Conservation (phyloP, 2,329 filamentous ascomycete genomes). For the Tolypocladium cylindrosporum region DNA sequence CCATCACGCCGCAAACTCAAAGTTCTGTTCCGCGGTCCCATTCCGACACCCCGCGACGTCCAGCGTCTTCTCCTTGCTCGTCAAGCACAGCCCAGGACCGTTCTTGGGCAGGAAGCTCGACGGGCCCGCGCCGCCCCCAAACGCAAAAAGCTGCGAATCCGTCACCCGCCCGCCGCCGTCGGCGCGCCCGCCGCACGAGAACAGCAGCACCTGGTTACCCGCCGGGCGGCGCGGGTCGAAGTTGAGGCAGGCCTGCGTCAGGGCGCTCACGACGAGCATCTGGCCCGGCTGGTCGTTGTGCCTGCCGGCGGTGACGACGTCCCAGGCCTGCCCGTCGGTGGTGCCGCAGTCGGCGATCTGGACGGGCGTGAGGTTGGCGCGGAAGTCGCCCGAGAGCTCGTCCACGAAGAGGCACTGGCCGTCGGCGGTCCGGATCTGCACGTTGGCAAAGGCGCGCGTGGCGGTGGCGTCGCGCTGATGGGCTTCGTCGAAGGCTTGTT, state of each 20-base stretch:
- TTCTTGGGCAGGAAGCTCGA: constrained; percentile 36
- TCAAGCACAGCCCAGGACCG: constrained; percentile 34
- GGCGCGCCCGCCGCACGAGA: constrained; percentile 48
- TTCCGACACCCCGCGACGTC: not conserved
- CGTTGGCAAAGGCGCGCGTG: constrained; percentile 31
- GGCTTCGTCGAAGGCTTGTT: constrained; percentile 32
- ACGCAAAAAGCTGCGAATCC: constrained; percentile 41
- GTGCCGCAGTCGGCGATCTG: constrained; percentile 32
- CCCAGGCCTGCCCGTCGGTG: constrained; percentile 34
- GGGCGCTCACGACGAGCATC: constrained; percentile 43
- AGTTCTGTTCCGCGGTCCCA: not conserved
- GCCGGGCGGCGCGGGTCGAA: constrained; percentile 27
- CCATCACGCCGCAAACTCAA: not conserved
- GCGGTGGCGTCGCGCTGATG: constrained; percentile 33
- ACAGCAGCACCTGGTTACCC: constrained; percentile 40
- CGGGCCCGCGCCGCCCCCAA: constrained; percentile 29
- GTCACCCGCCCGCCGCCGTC: constrained; percentile 41
- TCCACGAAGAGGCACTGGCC: constrained; percentile 37
- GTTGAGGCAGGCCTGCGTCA: constrained; percentile 49
- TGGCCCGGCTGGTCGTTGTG: constrained; percentile 37
- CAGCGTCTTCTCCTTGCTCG: not conserved
- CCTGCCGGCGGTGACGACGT: constrained; percentile 37
- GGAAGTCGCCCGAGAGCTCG: constrained; percentile 35
- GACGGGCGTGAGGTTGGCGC: constrained; percentile 35
- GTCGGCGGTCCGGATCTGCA: constrained; percentile 33